Base-by-base conservation (phyloP, 768 basidiomycete genomes). In the Ephemerocybe angulata region DNA sequence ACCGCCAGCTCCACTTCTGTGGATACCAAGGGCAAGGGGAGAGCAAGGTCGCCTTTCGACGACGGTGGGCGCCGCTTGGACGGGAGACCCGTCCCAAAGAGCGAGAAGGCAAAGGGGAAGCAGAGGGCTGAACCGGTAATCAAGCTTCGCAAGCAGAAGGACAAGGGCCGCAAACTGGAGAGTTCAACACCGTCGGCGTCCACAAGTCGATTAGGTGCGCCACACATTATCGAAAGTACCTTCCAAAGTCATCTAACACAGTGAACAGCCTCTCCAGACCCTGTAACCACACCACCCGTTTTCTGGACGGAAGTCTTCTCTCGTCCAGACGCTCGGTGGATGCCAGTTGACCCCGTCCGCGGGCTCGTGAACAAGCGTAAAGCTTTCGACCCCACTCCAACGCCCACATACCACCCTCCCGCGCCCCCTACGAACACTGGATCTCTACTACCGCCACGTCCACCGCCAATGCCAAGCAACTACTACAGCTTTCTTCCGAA, bases 241-340 rank as follows among this genome's bases (percentile, higher is more conserved):
- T 42, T 22, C 27, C 24, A 37, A 47, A 17, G 58, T 60, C 17
- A 15, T 21, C 30, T 41, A 27, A 11, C n/a, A 8, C 50, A n/a
- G n/a, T n/a, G n/a, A n/a, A n/a, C 40, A 76, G 72, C 58, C 27
- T 64, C 71, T 5, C 72, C 77, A 46, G 81, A 89, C 69, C 87
- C 86, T 49, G 73, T 71, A 33, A 76, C 59, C 50, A 85, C 84
- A 10, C 86, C 93, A 3, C 95, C 96, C 1, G 87, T 94, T 3
- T 92, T 94, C 69, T 99, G 97, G 97, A 91, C 90, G 0, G 97
- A 99, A 70, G 91, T 97, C 0, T 99, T 94, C 72, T 95, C 93
- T 7, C 85, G 91, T 21, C 85, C 94, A 6, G 93, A 97, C 72
- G 83, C 80, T 13, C 84, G 87, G 31, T 99, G 97, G 97, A 72